Base-by-base conservation (phyloP, 1,284 basidiomycete genomes). In the Cryptococcus deneoformans region DNA sequence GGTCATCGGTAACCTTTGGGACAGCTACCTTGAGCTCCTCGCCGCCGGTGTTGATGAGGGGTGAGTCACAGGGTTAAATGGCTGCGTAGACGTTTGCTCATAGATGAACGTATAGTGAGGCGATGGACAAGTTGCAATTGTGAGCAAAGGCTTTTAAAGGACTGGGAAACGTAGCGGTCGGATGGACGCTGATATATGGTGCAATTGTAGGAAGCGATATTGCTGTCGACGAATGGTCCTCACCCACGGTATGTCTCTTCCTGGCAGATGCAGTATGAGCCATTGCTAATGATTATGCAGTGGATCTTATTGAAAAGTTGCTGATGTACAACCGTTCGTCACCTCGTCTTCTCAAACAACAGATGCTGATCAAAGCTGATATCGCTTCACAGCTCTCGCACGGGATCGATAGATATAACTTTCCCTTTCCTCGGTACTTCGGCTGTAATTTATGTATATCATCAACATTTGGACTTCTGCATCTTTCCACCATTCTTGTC, bases 191-290 rank as follows among this genome's bases (percentile, higher is more conserved):
- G 16, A 47, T 36, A n/a, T 8, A 51, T 6, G 35, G 50, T 37
- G 35, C 29, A 48, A 16, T 37, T 36, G 12, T 53, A 77, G 75
- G 56, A 94, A 92, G 77, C 82, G 95, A 58, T 98, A 98, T 77
- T 98, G 94, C 79, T 98, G 95, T 79, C 84, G 95, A 49, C 85
- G 95, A 54, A 99, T 99, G 95, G 91, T 99, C 10, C 80, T 98
- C 56, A 98, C 95, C 0, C 95, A 99, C 75, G 93, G 97, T 60
- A 52, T 59, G 66, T 57, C 36, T 44, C 6, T 16, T n/a, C 10
- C 7, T 36, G 7, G 8, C 12, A 29, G 29, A 42, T 29, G 56
- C 58, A 48, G 59, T 38, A 11, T 37, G 24, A 57, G 45, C 57
- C 54, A 40, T 52, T 40, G 24, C 37, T 39, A 5, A 29, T 29